Conservation (phyloP, 176 grass and related monocot genomes). For the Paspalum notatum region DNA sequence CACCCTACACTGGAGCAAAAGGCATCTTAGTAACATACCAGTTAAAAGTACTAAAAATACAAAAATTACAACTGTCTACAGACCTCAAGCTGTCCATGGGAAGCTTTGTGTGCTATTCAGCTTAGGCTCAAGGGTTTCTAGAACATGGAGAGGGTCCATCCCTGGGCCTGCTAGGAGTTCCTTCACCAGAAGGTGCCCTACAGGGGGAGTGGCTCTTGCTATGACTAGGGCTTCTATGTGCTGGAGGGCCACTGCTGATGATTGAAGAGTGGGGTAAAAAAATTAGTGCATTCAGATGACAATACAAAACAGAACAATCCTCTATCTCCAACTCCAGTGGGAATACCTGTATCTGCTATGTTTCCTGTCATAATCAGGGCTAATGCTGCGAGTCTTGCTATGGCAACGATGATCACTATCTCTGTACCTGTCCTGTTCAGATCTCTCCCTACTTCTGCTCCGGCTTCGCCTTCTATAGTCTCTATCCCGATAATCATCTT, state of each 20-base stretch:
- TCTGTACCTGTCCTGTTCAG: slow-evolving; percentile 47
- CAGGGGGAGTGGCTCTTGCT: slow-evolving; percentile 51
- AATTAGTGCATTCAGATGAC: not conserved
- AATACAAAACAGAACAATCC: not conserved
- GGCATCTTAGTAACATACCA: slow-evolving; percentile 21
- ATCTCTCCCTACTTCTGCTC: slow-evolving; percentile 46
- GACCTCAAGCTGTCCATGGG: not conserved
- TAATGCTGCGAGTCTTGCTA: slow-evolving; percentile 48
- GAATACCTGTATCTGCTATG: slow-evolving; percentile 41
- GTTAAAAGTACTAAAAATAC: slow-evolving; percentile 23
- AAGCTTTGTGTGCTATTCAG: slow-evolving; percentile 4
- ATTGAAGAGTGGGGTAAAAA: slow-evolving; percentile 22
- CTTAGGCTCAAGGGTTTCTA: slow-evolving; percentile 16
- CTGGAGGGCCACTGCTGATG: slow-evolving; percentile 54
- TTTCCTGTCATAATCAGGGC: slow-evolving; percentile 62
- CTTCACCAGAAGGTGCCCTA: slow-evolving; percentile 33
- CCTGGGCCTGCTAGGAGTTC: slow-evolving; percentile 26
- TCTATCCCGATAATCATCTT: slow-evolving; percentile 54
- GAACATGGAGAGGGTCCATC: slow-evolving; percentile 30
- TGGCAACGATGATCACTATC: slow-evolving; percentile 32
- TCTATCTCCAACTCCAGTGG: not conserved
- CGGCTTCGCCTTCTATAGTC: slow-evolving; percentile 48
- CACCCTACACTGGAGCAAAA: slow-evolving; percentile 19
- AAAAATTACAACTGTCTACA: slow-evolving; percentile 33
- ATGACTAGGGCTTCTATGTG: slow-evolving; percentile 45